These are phyloP conservation scores for Melampsora americana DNA, from an alignment of 1,284 basidiomycete genomes.

Conservation along the genomic window DNA sequence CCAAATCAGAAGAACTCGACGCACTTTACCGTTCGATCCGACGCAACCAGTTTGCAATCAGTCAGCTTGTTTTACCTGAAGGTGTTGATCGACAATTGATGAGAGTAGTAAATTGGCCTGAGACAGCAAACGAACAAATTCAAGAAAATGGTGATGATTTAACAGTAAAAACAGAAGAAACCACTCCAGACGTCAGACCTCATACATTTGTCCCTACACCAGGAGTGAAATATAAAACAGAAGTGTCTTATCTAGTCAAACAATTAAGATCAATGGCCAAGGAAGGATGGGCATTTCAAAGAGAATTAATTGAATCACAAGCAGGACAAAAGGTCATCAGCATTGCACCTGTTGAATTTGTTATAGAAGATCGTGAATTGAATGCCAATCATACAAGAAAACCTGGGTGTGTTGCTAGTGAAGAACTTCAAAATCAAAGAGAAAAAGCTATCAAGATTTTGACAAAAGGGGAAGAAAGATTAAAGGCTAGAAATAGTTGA, in stretches of 20 bases:
- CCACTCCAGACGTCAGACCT: not conserved
- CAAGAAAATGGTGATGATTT: constrained; percentile 20
- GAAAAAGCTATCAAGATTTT: not conserved
- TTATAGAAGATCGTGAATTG: constrained; percentile 9
- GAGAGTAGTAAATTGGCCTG: constrained; percentile 38
- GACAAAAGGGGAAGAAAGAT: not conserved
- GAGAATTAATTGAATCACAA: constrained; percentile 24
- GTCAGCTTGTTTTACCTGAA: constrained; percentile 40
- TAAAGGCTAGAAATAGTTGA: not conserved
- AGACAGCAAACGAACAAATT: constrained; percentile 15
- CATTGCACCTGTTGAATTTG: constrained; percentile 28
- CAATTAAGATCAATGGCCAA: constrained; percentile 35
- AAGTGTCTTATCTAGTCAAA: constrained; percentile 36
- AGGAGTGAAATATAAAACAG: constrained; percentile 39
- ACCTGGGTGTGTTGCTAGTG: not conserved
- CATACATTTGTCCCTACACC: constrained; percentile 37
- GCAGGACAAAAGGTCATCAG: constrained; percentile 23
- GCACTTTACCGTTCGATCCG: constrained; percentile 39
- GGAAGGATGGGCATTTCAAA: constrained; percentile 37
- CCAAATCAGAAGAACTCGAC: constrained; percentile 23
- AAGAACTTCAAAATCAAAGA: not conserved
- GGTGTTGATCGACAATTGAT: constrained; percentile 35
- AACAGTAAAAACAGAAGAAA: not conserved
- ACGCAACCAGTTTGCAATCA: constrained; percentile 39
- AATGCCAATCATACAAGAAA: not conserved